Evolutionary conservation across 345 rosid genomes (phyloP).

Genomic region (Angophora floribunda): DNA sequence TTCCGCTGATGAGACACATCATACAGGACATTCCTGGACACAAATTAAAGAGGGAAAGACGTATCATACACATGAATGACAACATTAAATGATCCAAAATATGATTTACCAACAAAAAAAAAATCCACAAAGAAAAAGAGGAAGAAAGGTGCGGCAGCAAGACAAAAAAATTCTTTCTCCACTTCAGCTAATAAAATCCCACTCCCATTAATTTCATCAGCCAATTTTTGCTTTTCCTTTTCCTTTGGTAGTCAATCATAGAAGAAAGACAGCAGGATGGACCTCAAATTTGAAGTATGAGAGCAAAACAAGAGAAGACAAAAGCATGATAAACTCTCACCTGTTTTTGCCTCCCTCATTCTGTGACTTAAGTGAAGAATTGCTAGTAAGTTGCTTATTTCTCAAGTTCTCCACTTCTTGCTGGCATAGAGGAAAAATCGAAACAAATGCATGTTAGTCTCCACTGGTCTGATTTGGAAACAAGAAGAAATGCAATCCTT

Average conservation of each 20-base stretch:
- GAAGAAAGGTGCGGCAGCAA: not conserved
- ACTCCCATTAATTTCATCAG: not conserved
- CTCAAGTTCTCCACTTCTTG: conserved; percentile 58
- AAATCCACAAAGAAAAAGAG: not conserved
- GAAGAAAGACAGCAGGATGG: not conserved
- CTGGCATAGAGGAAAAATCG: conserved; percentile 18
- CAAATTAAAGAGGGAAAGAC: not conserved
- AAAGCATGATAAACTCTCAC: conserved; percentile 12
- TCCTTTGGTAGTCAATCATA: not conserved
- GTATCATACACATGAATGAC: not conserved
- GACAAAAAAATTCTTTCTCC: not conserved
- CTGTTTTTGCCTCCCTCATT: conserved; percentile 21
- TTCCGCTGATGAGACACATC: conserved; percentile 33
- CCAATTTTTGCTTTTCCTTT: not conserved
- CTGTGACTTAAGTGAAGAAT: conserved; percentile 21
- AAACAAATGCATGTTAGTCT: conserved; percentile 1
- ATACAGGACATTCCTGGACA: conserved; percentile 26
- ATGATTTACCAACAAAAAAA: not conserved
- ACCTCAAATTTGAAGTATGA: not conserved
- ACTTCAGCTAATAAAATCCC: not conserved
- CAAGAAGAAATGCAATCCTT: not conserved
- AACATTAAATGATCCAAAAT: not conserved
- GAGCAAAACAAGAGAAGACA: not conserved
- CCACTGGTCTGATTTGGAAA: not conserved
- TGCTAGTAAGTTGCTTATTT: conserved; percentile 33